Evolutionary conservation across 768 basidiomycete species (phyloP).

Genomic region (Pilatotrama ljubarskyi): DNA sequence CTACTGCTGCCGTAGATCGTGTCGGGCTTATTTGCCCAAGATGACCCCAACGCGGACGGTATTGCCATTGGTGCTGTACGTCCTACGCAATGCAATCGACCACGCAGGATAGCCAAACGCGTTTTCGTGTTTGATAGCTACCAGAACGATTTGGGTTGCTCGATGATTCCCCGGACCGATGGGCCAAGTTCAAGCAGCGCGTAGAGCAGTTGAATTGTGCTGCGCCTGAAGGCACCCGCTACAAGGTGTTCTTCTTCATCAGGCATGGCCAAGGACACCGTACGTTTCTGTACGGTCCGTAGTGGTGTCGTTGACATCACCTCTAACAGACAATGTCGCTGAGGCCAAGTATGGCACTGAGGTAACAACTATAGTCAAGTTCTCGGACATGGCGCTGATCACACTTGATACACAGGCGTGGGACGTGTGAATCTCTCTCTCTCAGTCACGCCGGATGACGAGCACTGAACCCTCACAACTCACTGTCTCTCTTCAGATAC

Average conservation of each 20-base stretch:
- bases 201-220: slow-evolving; percentile 49
- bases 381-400: too few relatives aligned
- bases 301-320: not conserved
- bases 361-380: slow-evolving; percentile 26
- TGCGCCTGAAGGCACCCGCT: slow-evolving; percentile 40
- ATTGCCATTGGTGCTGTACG: slow-evolving; percentile 34
- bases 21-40: slow-evolving; percentile 46
- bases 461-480: not conserved
- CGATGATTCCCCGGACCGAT: slow-evolving; percentile 49
- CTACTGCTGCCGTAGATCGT: slow-evolving; percentile 24
- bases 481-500: slow-evolving; percentile 38
- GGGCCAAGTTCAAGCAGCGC: slow-evolving; percentile 44
- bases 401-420: slow-evolving; percentile 42
- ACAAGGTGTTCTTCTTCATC: slow-evolving; percentile 66
- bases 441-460: not conserved
- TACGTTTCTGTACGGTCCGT: slow-evolving; percentile 34
- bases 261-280: slow-evolving; percentile 77
- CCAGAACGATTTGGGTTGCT: slow-evolving; percentile 60
- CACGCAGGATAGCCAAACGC: not conserved
- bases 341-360: slow-evolving; percentile 54
- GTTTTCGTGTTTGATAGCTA: slow-evolving; percentile 38
- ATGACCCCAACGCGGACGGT: slow-evolving; percentile 32
- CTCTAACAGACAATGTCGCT: slow-evolving; percentile 61
- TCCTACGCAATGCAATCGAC: not conserved
- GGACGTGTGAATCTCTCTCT: slow-evolving; percentile 50